Conservation (phyloP, 2,329 filamentous ascomycete genomes). For the Tolypocladium album region DNA sequence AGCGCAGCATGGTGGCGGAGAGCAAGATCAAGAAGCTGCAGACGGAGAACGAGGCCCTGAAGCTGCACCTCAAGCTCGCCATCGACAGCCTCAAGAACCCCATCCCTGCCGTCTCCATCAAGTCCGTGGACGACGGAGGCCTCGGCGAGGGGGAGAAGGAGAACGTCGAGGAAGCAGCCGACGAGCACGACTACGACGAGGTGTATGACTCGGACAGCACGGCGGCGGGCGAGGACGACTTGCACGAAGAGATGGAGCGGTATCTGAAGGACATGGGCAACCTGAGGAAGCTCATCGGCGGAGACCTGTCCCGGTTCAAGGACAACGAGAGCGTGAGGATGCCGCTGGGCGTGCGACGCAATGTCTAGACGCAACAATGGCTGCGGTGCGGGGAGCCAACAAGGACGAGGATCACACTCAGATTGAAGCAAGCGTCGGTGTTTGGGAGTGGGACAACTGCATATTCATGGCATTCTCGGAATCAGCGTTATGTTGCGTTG, state of each 20-base stretch:
- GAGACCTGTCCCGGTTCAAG: slow-evolving; percentile 60
- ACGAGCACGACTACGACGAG: slow-evolving; percentile 44
- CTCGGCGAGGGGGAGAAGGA: slow-evolving; percentile 22
- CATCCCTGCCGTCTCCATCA: slow-evolving; percentile 52
- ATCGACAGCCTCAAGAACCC: slow-evolving; percentile 84
- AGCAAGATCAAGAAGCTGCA: slow-evolving; percentile 86
- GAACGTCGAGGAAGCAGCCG: slow-evolving; percentile 17
- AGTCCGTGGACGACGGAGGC: slow-evolving; percentile 11
- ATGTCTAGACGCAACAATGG: slow-evolving; percentile 15
- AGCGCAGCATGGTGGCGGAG: slow-evolving; percentile 79
- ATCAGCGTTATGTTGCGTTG: background rate
- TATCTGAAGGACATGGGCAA: slow-evolving; percentile 80
- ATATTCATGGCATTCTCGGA: background rate
- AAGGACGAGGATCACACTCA: background rate
- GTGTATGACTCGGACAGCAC: slow-evolving; percentile 37
- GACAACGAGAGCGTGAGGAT: slow-evolving; percentile 50
- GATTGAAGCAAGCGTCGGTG: background rate
- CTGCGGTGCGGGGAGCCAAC: background rate
- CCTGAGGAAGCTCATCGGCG: slow-evolving; percentile 47
- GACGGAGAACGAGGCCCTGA: slow-evolving; percentile 81
- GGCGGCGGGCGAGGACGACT: slow-evolving; percentile 44
- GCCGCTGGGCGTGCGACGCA: slow-evolving; percentile 35
- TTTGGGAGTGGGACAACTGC: background rate
- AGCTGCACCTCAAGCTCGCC: slow-evolving; percentile 79
- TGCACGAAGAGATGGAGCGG: slow-evolving; percentile 78